Evolutionary conservation across 2,329 filamentous ascomycete genomes (phyloP), one percentile per base, ranked within the genome.

Genomic region (Colletotrichum phormii): DNA sequence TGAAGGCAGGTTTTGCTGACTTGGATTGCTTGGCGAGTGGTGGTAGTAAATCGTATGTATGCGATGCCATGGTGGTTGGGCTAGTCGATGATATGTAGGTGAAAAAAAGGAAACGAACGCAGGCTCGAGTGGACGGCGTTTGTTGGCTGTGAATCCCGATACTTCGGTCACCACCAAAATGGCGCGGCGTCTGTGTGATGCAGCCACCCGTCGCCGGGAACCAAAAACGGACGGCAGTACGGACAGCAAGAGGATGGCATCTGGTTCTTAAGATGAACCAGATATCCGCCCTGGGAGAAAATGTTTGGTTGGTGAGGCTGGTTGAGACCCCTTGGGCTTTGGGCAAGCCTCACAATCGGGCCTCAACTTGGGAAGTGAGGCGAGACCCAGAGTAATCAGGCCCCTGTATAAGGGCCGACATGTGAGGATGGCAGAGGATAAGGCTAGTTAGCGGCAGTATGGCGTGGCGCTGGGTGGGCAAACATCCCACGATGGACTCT

Each of bases 181-280:
- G 42, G 58, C 37, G n/a, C 22, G 60, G 42, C 60, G 42, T 29
- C 15, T 46, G 35, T 49, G n/a, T 35, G 22, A 22, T n/a, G 5
- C 9, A 33, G 18, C 53, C 26, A 12, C 54, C 53, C 60, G 62
- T 64, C 54, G 18, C 22, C 60, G 66, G 53, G 22, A 70, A 46
- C 70, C 65, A 55, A 51, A 57, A 61, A 64, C 66, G 66, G 66
- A 33, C 54, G 15, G 66, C 59, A 31, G 46, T 54, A 37, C 22
- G 54, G 67, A 67, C 1, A n/a, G 18, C 26, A 49, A n/a, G 70
- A 42, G 49, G 18, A 33, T n/a, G 59, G 66, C 37, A 53, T 53
- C 26, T 29, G 63, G 35, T 72, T 71, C 64, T 70, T 72, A 72
- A 72, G 60, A 70, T 46, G 70, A 64, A 64, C 33, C 26, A 55